These are phyloP conservation scores for Metschnikowia noctiluminum DNA, from an alignment of 805 yeast species.

Conservation along the genomic window DNA sequence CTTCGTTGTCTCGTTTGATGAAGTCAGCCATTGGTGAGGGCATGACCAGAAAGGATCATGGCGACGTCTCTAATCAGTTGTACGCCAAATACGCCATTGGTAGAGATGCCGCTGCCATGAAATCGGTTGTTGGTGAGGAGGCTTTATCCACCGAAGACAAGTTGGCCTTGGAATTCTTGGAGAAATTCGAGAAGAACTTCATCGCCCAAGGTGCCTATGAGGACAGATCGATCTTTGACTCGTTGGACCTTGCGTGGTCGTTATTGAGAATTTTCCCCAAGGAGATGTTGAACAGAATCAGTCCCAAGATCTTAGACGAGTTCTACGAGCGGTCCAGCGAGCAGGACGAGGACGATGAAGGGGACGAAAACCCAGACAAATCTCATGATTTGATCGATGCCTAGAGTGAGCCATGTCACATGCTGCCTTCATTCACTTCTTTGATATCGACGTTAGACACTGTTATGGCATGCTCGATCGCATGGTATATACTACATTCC, in stretches of 20 bases:
- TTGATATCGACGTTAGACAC: constrained; percentile 7
- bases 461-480: constrained; percentile 3
- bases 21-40: constrained; percentile 99
- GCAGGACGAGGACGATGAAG: constrained; percentile 54
- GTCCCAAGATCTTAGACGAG: constrained; percentile 93
- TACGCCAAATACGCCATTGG: constrained; percentile 99
- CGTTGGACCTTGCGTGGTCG: constrained; percentile 97
- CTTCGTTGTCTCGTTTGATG: constrained; percentile 97
- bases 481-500: constrained; percentile 3
- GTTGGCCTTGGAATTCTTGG: constrained; percentile 93
- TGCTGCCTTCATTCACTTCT: constrained; percentile 10
- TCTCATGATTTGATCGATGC: constrained; percentile 44
- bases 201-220: constrained; percentile 97
- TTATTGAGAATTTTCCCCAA: constrained; percentile 97
- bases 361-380: constrained; percentile 36
- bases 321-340: constrained; percentile 89
- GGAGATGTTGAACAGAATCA: constrained; percentile 96
- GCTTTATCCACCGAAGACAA: constrained; percentile 97
- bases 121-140: constrained; percentile 99
- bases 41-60: constrained; percentile 99
- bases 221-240: constrained; percentile 89
- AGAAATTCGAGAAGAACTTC: constrained; percentile 94
- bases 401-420: constrained; percentile 14
- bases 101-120: constrained; percentile 99
- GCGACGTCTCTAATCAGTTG: constrained; percentile 98